Base-by-base conservation (phyloP, 306 rosid genomes). In the Styphnolobium japonicum region DNA sequence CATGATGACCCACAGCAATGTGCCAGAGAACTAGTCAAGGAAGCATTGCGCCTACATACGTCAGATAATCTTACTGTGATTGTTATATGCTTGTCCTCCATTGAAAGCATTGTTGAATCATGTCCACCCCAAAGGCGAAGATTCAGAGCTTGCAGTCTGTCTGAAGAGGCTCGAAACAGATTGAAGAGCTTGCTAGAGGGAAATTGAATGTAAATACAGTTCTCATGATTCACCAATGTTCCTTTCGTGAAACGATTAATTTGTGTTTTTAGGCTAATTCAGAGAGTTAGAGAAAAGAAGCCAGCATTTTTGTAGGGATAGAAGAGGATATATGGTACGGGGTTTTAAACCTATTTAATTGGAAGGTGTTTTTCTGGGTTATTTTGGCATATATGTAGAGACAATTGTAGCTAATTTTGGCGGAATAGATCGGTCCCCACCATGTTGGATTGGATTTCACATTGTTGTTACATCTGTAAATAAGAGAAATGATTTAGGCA, bases 1-100 rank as follows among this genome's bases (percentile, higher is more conserved):
- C 94, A 92, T 29, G 81, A 88, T 29, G 97, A 94, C 46, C 98
- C 98, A 0, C 88, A 89, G 12, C 87, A 68, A 72, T 86, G 92
- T 86, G 92, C 98, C 14, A 84, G 57, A 69, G 97, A 94, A 40
- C 89, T 94, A 0, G 97, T 92, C 33, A 31, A 40, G 71, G 98
- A 92, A 83, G 98, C 98, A 46, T 51, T 92, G 71, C 94, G 88
- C 42, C 85, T 87, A 11, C 62, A 90, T 75, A 83, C 98, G 4
- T 42, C 89, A 25, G 85, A 80, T 64, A 80, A 80, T 64, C 87
- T 84, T 34, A 84, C 87, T 14, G 87, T 11, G 48, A 76, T 84
- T 64, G 85, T 80, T 70, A 71, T 84, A 60, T 80, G 77, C 39
- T 65, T 84, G 82, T 80, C 87, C 27, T 5, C 85, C n/a, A 74